A percentile compares a stretch with the other conserved stretches of the same genome.
Conservation (phyloP, 176 grass and related monocot genomes). For the Oryza officinalis region DNA sequence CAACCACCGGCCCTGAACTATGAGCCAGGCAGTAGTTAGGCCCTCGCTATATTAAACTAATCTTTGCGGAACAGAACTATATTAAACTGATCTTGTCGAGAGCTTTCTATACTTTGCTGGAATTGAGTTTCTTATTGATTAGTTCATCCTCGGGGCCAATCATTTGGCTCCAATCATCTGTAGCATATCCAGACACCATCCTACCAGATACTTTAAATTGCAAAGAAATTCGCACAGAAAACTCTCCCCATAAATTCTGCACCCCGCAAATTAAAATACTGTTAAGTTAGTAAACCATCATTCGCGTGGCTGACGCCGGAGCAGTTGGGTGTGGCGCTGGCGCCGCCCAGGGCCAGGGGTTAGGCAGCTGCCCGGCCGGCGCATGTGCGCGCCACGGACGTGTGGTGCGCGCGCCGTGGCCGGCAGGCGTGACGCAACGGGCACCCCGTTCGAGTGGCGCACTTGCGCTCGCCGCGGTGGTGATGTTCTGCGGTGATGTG, state of each 20-base stretch:
- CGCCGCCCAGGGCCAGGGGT: slow-evolving; percentile 24
- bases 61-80: neutral
- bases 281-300: neutral
- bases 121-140: neutral
- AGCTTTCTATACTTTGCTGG: neutral
- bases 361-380: neutral
- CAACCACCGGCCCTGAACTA: slow-evolving; percentile 1
- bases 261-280: neutral
- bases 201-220: neutral
- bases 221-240: neutral
- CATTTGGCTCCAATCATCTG: slow-evolving; percentile 1
- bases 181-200: neutral
- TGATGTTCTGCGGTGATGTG: no score
- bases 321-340: neutral
- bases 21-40: slow-evolving; percentile 18
- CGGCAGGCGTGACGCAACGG: slow-evolving; percentile 16
- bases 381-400: slow-evolving; percentile 11
- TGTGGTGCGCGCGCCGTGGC: slow-evolving; percentile 31
- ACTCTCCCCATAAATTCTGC: neutral
- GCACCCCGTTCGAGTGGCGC: neutral
- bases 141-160: slow-evolving; percentile 17
- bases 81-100: neutral
- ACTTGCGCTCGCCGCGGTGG: neutral
- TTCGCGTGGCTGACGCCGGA: neutral
- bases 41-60: neutral